Percentiles rank a stretch among this genome's conserved stretches.
Evolutionary conservation across 805 yeast species (phyloP).

Genomic region (Ogataea neopini): DNA sequence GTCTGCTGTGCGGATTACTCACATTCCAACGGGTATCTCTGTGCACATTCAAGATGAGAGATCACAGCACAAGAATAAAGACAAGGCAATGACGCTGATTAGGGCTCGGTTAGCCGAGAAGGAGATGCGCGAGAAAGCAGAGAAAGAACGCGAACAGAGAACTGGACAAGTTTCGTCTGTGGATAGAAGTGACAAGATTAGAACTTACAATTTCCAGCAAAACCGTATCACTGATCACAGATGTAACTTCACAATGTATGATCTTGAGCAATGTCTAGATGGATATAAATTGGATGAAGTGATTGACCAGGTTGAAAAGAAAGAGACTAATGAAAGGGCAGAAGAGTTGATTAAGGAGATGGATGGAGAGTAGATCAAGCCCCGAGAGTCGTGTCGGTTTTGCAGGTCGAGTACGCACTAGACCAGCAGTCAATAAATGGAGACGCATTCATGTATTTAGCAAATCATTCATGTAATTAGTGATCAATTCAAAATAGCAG

Average conservation of each 20-base stretch:
- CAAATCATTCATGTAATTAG: no score
- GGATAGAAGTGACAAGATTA: conserved; percentile 87
- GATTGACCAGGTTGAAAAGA: conserved; percentile 50
- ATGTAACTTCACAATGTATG: conserved; percentile 78
- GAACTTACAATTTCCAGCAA: conserved; percentile 93
- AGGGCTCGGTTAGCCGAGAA: conserved; percentile 82
- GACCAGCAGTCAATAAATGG: no score
- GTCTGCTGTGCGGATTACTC: conserved; percentile 92
- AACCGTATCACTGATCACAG: conserved; percentile 94
- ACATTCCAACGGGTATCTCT: conserved; percentile 84
- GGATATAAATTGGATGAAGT: conserved; percentile 61
- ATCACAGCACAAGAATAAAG: conserved; percentile 92
- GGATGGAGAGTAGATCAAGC: conserved; percentile 3
- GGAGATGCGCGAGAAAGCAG: conserved; percentile 65
- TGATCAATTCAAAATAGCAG: no score
- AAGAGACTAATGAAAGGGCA: conserved; percentile 48
- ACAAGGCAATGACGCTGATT: conserved; percentile 82
- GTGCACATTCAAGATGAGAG: conserved; percentile 94
- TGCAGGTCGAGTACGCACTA: no score
- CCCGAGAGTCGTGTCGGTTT: neutral
- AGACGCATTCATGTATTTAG: neutral
- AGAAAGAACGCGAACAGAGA: conserved; percentile 64
- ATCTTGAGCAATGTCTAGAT: conserved; percentile 62
- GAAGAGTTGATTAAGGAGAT: conserved; percentile 36
- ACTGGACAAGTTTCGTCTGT: conserved; percentile 85